Evolutionary conservation across 495 filamentous ascomycete species (phyloP).

Genomic region (Chaetomium fimeti): DNA sequence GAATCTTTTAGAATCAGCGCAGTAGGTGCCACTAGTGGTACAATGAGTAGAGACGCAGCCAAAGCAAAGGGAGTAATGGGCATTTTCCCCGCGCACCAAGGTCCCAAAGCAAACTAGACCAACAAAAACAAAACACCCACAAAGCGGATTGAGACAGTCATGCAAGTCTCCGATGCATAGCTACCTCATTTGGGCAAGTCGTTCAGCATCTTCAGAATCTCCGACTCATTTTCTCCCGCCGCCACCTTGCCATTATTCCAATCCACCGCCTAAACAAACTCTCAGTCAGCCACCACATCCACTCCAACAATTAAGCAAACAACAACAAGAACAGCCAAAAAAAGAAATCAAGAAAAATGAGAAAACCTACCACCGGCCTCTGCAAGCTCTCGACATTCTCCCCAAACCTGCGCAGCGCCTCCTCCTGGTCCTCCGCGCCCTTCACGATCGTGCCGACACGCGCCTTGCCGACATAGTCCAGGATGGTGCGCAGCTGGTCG

Average conservation of each 20-base stretch:
- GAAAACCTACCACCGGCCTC: slow-evolving; percentile 63
- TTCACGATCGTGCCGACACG: slow-evolving; percentile 61
- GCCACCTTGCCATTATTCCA: slow-evolving; percentile 88
- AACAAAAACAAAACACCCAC: background rate
- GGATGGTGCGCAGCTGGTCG: slow-evolving; percentile 81
- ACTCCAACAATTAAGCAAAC: background rate
- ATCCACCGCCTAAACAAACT: slow-evolving; percentile 68
- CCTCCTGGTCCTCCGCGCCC: slow-evolving; percentile 66
- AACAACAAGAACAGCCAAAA: background rate
- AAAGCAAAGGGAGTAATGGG: background rate
- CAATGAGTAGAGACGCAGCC: background rate
- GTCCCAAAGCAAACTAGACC: background rate
- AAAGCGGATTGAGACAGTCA: background rate
- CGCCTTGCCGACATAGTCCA: slow-evolving; percentile 71
- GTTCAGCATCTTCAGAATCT: slow-evolving; percentile 76
- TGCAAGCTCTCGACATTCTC: slow-evolving; percentile 59
- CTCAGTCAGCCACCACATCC: background rate
- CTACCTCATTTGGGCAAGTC: slow-evolving; percentile 49
- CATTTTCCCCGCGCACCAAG: background rate
- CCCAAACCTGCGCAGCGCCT: slow-evolving; percentile 75
- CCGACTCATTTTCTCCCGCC: slow-evolving; percentile 73
- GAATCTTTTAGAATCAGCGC: background rate
- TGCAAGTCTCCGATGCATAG: background rate
- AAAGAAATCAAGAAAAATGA: background rate
- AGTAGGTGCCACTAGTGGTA: background rate